A percentile compares a stretch with the other conserved stretches of the same genome.
Conservation (phyloP, 345 rosid species). For the Camelina laxa region DNA sequence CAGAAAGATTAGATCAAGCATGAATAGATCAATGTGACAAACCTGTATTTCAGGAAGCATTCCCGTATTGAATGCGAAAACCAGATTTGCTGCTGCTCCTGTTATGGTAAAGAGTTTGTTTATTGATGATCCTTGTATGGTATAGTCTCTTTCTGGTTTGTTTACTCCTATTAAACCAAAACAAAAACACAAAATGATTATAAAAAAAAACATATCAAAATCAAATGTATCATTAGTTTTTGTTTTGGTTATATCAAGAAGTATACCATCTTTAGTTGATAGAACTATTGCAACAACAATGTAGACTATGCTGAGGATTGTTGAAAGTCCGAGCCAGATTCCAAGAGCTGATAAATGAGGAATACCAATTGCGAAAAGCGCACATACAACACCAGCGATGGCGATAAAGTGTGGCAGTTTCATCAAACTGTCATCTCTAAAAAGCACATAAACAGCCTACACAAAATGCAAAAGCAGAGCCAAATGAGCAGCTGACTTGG, state of each 20-base stretch:
- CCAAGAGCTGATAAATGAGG: slow-evolving; percentile 89
- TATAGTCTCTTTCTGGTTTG: slow-evolving; percentile 77
- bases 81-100: slow-evolving; percentile 83
- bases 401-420: slow-evolving; percentile 61
- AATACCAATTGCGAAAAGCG: slow-evolving; percentile 71
- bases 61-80: slow-evolving; percentile 92
- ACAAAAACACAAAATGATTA: not conserved
- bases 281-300: slow-evolving; percentile 63
- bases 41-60: slow-evolving; percentile 94
- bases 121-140: slow-evolving; percentile 55
- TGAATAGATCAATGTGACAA: not conserved
- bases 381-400: slow-evolving; percentile 61
- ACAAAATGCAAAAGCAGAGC: slow-evolving; percentile 5
- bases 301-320: slow-evolving; percentile 67
- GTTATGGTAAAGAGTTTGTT: slow-evolving; percentile 66
- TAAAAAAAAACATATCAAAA: not conserved
- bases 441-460: slow-evolving; percentile 62
- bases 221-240: not conserved
- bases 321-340: slow-evolving; percentile 83
- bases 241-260: slow-evolving; percentile 3
- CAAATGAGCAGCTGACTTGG: not conserved
- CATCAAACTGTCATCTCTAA: slow-evolving; percentile 53
- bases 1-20: not conserved
- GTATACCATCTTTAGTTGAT: slow-evolving; percentile 68
- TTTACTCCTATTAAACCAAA: slow-evolving; percentile 53